These are phyloP conservation scores for Oryza rufipogon DNA, from an alignment of 176 grass and related monocot species.

Conservation along the genomic window DNA sequence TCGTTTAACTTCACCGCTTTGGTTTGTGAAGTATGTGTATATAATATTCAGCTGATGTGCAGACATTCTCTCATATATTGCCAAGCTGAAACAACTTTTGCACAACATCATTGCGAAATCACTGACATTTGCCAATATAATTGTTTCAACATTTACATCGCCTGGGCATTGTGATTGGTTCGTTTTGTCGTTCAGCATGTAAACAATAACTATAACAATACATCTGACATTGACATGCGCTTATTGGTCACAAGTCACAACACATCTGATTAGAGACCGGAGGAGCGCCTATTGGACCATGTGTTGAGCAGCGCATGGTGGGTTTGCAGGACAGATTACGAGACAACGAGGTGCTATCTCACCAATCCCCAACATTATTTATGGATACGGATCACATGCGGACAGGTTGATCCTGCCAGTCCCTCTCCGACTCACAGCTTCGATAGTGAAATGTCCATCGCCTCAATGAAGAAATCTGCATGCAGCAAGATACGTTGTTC, in stretches of 20 bases:
- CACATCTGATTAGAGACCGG: neutral
- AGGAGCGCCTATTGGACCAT: neutral
- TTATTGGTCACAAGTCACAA: neutral
- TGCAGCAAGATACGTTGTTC: slow-evolving; percentile 26
- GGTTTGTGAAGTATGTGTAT: neutral
- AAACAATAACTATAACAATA: neutral
- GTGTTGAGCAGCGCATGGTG: neutral
- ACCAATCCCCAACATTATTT: slow-evolving; percentile 54
- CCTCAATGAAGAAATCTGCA: slow-evolving; percentile 79
- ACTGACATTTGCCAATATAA: neutral
- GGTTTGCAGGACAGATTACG: slow-evolving; percentile 29
- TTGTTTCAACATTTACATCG: neutral
- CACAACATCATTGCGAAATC: neutral
- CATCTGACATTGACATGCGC: slow-evolving; percentile 9
- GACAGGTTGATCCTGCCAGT: slow-evolving; percentile 13
- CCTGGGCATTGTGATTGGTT: neutral
- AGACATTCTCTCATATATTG: neutral
- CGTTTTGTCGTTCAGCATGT: neutral
- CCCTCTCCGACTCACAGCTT: slow-evolving; percentile 63
- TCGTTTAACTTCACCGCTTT: neutral
- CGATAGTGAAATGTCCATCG: slow-evolving; percentile 74
- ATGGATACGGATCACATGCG: slow-evolving; percentile 27
- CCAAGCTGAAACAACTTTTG: neutral
- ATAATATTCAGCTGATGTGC: neutral
- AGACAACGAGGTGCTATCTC: slow-evolving; percentile 94